Base-by-base conservation (phyloP, 2,329 filamentous ascomycete genomes). In the Exophiala sp. region DNA sequence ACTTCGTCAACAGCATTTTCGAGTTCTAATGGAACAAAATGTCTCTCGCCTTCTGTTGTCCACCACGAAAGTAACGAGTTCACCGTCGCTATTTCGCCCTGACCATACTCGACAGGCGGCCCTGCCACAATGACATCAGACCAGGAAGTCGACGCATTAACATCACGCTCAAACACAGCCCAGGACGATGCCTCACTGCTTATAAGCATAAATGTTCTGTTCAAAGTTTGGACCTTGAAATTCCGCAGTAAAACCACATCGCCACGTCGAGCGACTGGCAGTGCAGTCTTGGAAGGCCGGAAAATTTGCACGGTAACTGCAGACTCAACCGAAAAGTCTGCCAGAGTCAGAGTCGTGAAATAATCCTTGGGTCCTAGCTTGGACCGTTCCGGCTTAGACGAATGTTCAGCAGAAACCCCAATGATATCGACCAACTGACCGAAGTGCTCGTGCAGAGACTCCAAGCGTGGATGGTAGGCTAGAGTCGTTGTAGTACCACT, bases 181-280 rank as follows among this genome's bases (percentile, higher is more conserved):
- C 76, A 78, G 9, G 74, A 69, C 53, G 75, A 77, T 12, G 66
- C 66, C 10, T 72, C 66, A 2, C 64, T 66, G 58, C 72, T 76
- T 45, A 73, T 58, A 2, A 78, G 66, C 54, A 69, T 69, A 47
- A 74, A 63, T 5, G 66, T 68, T 57, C 71, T 68, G 11, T 73
- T 65, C 45, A 69, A 64, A 53, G 65, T 73, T 38, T 71, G 68
- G 7, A 77, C 72, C 54, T 72, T 71, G 62, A 78, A 75, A 53
- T 76, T 69, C 11, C 75, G 69, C 7, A 78, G 67, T 2, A 78
- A 63, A 33, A 78, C 63, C 2, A 69, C 66, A 55, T 75, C 71
- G 10, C 75, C 75, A 55, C 69, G 65, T 6, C 54, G 55, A 12
- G 70, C 47, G 3, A 58, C 54, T 14, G 75, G 76, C 11, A 78